Evolutionary conservation across 1,284 basidiomycete species (phyloP).

Genomic region (Vanrija humicola): DNA sequence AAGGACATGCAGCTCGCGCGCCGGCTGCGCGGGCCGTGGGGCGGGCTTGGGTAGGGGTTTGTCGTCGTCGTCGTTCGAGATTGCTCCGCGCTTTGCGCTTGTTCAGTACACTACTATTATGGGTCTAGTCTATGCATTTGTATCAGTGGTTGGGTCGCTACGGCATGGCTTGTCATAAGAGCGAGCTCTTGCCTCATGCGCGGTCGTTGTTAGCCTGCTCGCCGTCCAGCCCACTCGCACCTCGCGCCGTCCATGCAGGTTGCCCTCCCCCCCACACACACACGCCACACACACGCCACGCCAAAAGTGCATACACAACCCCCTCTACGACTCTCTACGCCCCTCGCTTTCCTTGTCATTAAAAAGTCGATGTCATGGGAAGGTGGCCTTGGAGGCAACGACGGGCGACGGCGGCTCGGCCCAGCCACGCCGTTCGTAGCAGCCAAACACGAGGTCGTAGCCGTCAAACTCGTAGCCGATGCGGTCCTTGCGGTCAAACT

Average conservation of each 20-base stretch:
- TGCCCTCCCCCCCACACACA: too few relatives aligned
- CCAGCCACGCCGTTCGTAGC: slow-evolving; percentile 61
- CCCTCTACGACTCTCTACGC: slow-evolving; percentile 1
- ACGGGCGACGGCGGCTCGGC: slow-evolving; percentile 24
- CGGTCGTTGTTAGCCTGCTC: too few relatives aligned
- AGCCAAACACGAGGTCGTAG: slow-evolving; percentile 90
- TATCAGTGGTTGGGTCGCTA: too few relatives aligned
- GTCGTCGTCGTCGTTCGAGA: too few relatives aligned
- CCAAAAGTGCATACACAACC: background rate
- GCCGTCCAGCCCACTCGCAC: too few relatives aligned
- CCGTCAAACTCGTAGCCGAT: slow-evolving; percentile 98
- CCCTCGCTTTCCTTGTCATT: background rate
- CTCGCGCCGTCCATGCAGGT: too few relatives aligned
- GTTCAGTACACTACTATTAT: too few relatives aligned
- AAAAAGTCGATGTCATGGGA: background rate
- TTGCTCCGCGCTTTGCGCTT: too few relatives aligned
- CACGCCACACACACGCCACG: background rate
- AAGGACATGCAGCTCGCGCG: slow-evolving; percentile 94
- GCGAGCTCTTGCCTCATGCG: too few relatives aligned
- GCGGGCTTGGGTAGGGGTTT: slow-evolving; percentile 39
- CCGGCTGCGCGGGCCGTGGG: slow-evolving; percentile 84
- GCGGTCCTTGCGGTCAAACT: slow-evolving; percentile 74
- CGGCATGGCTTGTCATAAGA: too few relatives aligned
- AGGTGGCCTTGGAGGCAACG: background rate
- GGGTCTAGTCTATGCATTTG: too few relatives aligned